phyloP scores from a whole-genome alignment of 495 filamentous ascomycete genomes.

The Penicillium odoratum region DNA sequence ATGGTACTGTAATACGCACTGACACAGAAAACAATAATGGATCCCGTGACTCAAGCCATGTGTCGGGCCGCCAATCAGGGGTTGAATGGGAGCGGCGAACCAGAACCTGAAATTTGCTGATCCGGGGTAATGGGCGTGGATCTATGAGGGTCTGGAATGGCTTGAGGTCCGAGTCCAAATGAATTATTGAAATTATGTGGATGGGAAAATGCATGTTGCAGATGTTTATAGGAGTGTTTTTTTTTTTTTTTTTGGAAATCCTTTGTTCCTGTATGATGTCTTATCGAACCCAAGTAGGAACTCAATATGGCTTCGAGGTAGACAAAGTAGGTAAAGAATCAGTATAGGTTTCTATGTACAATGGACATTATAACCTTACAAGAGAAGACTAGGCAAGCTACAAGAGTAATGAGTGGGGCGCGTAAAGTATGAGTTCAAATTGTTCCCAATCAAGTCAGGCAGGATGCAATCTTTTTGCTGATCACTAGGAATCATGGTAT shows the following conservation, averaged over 20 bases:
- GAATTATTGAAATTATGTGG: background rate
- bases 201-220: background rate
- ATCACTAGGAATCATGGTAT: background rate
- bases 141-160: background rate
- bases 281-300: too few relatives aligned
- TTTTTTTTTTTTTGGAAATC: background rate
- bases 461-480: too few relatives aligned
- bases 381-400: too few relatives aligned
- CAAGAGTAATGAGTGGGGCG: too few relatives aligned
- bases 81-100: background rate
- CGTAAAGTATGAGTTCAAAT: too few relatives aligned
- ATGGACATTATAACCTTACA: too few relatives aligned
- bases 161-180: background rate
- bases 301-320: too few relatives aligned
- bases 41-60: conserved; percentile 8
- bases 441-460: too few relatives aligned
- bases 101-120: conserved; percentile 8
- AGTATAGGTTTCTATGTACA: too few relatives aligned
- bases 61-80: conserved; percentile 7
- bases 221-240: background rate
- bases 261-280: too few relatives aligned
- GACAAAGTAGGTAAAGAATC: too few relatives aligned
- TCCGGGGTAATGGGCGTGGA: conserved; percentile 12
- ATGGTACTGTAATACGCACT: background rate
- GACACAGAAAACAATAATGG: conserved; percentile 1